phyloP scores from a whole-genome alignment of 2,329 filamentous ascomycete species.

The Leptographium galeiforme region DNA sequence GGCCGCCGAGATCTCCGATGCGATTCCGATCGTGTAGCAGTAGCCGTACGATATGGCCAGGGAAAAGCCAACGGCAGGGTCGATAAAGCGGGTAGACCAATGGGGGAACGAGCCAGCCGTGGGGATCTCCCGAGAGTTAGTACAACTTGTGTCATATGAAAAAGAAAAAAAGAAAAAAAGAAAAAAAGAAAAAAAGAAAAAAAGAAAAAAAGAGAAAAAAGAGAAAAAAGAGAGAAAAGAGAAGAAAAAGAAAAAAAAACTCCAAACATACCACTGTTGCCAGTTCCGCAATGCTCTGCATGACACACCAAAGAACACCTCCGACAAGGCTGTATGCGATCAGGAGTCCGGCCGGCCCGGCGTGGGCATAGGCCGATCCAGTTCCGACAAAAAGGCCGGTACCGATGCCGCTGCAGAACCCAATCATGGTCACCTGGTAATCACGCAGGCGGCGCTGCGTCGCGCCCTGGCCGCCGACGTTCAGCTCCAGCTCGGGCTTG shows the following conservation, averaged over 20 bases:
- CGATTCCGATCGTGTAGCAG: slow-evolving; percentile 26
- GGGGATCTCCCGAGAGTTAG: slow-evolving; percentile 31
- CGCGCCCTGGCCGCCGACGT: not conserved
- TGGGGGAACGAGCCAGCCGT: slow-evolving; percentile 35
- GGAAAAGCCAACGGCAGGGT: slow-evolving; percentile 30
- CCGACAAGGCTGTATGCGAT: slow-evolving; percentile 29
- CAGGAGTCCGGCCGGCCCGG: slow-evolving; percentile 26
- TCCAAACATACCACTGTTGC: slow-evolving; percentile 23
- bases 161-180: not conserved
- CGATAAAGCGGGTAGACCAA: slow-evolving; percentile 31
- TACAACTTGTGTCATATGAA: not conserved
- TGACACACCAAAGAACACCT: slow-evolving; percentile 26
- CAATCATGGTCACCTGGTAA: not conserved
- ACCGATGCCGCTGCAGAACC: slow-evolving; percentile 26
- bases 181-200: not conserved
- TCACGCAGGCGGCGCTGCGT: not conserved
- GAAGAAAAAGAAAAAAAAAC: not conserved
- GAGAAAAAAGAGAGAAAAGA: not conserved
- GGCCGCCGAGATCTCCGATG: slow-evolving; percentile 39
- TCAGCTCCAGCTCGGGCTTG: not conserved
- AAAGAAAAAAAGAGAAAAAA: not conserved
- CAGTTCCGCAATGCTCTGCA: slow-evolving; percentile 36
- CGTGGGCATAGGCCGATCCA: slow-evolving; percentile 24
- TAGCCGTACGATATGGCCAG: slow-evolving; percentile 38
- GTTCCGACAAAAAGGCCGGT: slow-evolving; percentile 33